Conservation (phyloP, 1,139 yeast genomes). For the Saccharomyces uvarum region DNA sequence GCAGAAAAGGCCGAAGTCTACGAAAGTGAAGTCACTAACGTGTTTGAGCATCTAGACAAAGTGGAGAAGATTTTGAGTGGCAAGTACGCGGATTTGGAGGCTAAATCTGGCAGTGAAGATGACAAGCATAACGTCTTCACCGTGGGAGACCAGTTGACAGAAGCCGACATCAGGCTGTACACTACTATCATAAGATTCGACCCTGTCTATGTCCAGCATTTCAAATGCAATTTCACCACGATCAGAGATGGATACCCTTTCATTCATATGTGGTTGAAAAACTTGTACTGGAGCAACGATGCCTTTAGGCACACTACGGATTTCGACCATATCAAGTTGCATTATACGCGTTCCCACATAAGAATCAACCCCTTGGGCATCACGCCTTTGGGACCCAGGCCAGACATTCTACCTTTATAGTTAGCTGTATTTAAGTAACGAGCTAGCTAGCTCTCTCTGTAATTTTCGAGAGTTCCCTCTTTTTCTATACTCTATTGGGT, state of each 20-base stretch:
- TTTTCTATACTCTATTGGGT: neutral
- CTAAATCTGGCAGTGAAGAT: slow-evolving; percentile 19
- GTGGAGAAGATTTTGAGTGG: slow-evolving; percentile 56
- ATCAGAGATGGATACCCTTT: slow-evolving; percentile 76
- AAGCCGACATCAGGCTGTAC: slow-evolving; percentile 81
- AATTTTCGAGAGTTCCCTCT: neutral
- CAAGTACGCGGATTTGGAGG: slow-evolving; percentile 38
- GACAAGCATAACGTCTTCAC: slow-evolving; percentile 30
- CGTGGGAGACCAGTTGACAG: slow-evolving; percentile 67
- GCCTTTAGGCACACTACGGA: slow-evolving; percentile 75
- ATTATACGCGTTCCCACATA: slow-evolving; percentile 73
- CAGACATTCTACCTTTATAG: slow-evolving; percentile 48
- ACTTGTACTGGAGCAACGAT: slow-evolving; percentile 76
- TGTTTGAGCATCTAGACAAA: slow-evolving; percentile 67
- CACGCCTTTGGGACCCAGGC: slow-evolving; percentile 86
- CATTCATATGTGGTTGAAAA: slow-evolving; percentile 70
- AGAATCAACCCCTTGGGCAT: slow-evolving; percentile 75
- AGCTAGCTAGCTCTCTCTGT: neutral
- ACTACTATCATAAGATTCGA: slow-evolving; percentile 83
- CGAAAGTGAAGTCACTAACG: slow-evolving; percentile 56
- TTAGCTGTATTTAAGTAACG: neutral
- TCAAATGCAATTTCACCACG: slow-evolving; percentile 82
- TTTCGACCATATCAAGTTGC: slow-evolving; percentile 82
- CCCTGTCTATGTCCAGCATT: slow-evolving; percentile 87
- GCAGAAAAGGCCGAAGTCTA: slow-evolving; percentile 80